Evolutionary conservation across 225 moss, liverwort and hornwort species (phyloP).

Genomic region (Ulota crispa): DNA sequence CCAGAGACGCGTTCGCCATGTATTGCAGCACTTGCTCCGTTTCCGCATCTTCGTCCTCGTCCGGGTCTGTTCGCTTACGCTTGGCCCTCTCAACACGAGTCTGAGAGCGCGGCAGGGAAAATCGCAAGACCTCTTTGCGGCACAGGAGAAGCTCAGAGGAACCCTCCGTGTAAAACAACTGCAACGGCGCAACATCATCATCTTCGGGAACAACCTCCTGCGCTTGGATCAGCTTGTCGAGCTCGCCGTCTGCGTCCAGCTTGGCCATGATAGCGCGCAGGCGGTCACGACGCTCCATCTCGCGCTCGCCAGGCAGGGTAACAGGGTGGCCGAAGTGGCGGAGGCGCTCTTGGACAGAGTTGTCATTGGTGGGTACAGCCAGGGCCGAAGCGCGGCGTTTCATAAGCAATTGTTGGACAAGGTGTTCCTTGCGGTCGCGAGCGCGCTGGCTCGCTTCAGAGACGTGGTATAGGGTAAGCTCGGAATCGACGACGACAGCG

Average conservation of each 20-base stretch:
- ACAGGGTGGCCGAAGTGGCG: conserved; percentile 84
- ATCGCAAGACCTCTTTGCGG: conserved; percentile 60
- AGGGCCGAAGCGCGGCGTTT: conserved; percentile 84
- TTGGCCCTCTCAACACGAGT: conserved; percentile 57
- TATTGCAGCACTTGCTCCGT: conserved; percentile 60
- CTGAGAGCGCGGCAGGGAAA: conserved; percentile 63
- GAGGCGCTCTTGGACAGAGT: conserved; percentile 80
- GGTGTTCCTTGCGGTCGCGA: conserved; percentile 76
- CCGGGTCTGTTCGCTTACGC: conserved; percentile 65
- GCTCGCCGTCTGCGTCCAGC: conserved; percentile 90
- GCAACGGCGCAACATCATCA: conserved; percentile 49
- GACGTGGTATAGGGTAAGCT: conserved; percentile 60
- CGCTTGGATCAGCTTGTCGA: conserved; percentile 77
- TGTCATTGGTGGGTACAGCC: conserved; percentile 90
- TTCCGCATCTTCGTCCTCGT: conserved; percentile 82
- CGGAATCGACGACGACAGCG: neutral
- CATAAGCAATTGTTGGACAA: conserved; percentile 80
- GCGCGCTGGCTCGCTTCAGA: conserved; percentile 94
- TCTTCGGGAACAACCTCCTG: conserved; percentile 74
- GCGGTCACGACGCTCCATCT: conserved; percentile 98
- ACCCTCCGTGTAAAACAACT: conserved; percentile 86
- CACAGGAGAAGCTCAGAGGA: conserved; percentile 56
- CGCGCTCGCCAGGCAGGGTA: conserved; percentile 88
- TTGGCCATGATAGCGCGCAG: conserved; percentile 92
- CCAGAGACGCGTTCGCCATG: conserved; percentile 69